phyloP scores from a whole-genome alignment of 1,139 yeast genomes.

The Hemisphaericaspora xylofermentans region DNA sequence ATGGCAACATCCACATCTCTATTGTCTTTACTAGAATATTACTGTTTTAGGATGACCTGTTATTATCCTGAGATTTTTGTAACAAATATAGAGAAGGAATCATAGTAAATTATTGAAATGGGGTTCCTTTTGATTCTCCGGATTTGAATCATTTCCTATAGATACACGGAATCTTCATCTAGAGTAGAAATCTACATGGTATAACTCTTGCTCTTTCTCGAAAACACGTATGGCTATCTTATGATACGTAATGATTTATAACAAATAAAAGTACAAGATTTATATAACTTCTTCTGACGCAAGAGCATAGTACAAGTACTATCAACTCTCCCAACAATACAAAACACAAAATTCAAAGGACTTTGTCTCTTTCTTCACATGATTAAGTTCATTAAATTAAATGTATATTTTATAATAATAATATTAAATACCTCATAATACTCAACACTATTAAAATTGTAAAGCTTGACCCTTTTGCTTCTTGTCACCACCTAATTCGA shows the following conservation, averaged over 20 bases:
- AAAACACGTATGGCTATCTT: neutral
- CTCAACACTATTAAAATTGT: conserved; percentile 64
- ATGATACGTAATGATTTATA: neutral
- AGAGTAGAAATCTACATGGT: neutral
- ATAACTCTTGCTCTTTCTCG: neutral
- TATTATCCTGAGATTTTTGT: no score
- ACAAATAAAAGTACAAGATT: conserved; percentile 1
- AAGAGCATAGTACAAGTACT: neutral
- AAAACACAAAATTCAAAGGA: conserved; percentile 1
- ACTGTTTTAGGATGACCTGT: no score
- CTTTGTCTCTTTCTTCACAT: conserved; percentile 1
- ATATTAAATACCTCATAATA: conserved; percentile 3
- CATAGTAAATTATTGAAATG: no score
- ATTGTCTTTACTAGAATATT: neutral
- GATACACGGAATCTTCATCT: no score
- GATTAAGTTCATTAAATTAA: conserved; percentile 6
- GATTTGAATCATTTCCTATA: no score
- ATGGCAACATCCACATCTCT: no score
- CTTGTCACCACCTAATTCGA: conserved; percentile 99
- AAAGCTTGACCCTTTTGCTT: conserved; percentile 99
- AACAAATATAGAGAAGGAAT: no score
- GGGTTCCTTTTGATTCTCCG: no score
- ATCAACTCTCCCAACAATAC: neutral
- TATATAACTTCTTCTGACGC: neutral
- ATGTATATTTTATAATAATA: conserved; percentile 4